Evolutionary conservation across 1,284 basidiomycete species (phyloP).

Genomic region (Lentinus polychrous): DNA sequence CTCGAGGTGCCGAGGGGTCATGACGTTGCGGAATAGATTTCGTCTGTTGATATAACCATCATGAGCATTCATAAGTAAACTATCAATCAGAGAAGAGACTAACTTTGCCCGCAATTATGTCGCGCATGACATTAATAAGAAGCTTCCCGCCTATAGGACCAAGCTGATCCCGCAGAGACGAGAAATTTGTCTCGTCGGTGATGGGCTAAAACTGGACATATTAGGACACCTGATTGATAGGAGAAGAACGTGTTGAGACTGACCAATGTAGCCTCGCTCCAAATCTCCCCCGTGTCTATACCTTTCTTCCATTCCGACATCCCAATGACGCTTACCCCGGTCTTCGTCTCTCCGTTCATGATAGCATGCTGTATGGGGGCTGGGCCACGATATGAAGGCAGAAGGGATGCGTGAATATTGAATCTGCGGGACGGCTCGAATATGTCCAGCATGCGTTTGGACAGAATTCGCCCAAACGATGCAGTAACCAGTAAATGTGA

Average conservation of each 20-base stretch:
- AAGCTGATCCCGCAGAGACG: constrained; percentile 50
- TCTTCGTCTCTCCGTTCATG: constrained; percentile 49
- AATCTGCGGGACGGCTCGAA: constrained; percentile 65
- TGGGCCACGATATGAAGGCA: constrained; percentile 87
- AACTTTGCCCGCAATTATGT: constrained; percentile 54
- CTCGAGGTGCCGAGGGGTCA: constrained; percentile 36
- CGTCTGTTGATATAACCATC: constrained; percentile 32
- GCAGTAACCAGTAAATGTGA: constrained; percentile 76
- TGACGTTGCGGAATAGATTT: constrained; percentile 37
- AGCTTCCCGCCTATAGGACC: constrained; percentile 63
- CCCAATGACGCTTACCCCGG: constrained; percentile 67
- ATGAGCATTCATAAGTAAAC: background rate
- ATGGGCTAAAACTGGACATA: constrained; percentile 34
- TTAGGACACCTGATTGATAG: background rate
- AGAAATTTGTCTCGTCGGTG: constrained; percentile 44
- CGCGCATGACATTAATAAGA: constrained; percentile 63
- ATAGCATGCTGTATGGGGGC: constrained; percentile 90
- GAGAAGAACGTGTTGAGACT: constrained; percentile 13
- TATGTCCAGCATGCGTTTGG: constrained; percentile 53
- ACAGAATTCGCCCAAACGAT: constrained; percentile 89
- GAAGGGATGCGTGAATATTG: constrained; percentile 88
- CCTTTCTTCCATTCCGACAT: constrained; percentile 53
- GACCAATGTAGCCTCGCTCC: constrained; percentile 39
- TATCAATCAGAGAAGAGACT: constrained; percentile 10
- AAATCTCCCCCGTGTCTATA: constrained; percentile 59